A percentile compares a stretch with the other conserved stretches of the same genome.
Conservation (phyloP, 345 rosid genomes). For the Anastatica hierochuntica region DNA sequence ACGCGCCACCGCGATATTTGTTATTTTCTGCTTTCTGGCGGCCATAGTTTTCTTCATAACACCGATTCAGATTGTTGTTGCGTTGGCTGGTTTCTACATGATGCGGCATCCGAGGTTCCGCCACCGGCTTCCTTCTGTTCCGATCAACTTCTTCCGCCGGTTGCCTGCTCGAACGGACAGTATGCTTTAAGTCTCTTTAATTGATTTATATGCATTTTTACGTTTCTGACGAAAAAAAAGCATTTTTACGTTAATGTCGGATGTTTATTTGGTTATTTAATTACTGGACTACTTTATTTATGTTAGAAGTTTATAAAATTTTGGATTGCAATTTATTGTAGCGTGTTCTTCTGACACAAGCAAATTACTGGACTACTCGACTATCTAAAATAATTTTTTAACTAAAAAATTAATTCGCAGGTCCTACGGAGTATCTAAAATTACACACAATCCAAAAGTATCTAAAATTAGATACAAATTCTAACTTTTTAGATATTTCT, state of each 20-base stretch:
- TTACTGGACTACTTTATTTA: not conserved
- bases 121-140: constrained; percentile 66
- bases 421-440: too few species aligned
- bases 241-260: not conserved
- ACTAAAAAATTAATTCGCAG: too few species aligned
- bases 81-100: constrained; percentile 63
- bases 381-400: too few species aligned
- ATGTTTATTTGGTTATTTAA: not conserved
- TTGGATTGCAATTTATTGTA: not conserved
- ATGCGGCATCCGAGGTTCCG: constrained; percentile 96
- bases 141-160: constrained; percentile 91
- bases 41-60: constrained; percentile 81
- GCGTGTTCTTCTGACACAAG: too few species aligned
- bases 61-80: constrained; percentile 79
- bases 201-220: not conserved
- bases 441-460: too few species aligned
- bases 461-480: too few species aligned
- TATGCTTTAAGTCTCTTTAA: constrained; percentile 41
- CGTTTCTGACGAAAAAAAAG: too few species aligned
- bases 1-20: constrained; percentile 66
- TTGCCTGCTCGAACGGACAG: constrained; percentile 87
- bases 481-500: too few species aligned
- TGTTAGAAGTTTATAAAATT: not conserved
- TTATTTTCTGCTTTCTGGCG: constrained; percentile 66
- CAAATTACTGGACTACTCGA: too few species aligned